A percentile compares a stretch with the other conserved stretches of the same genome.
phyloP scores from a whole-genome alignment of 495 filamentous ascomycete genomes.

The Pyronema omphalodes region DNA sequence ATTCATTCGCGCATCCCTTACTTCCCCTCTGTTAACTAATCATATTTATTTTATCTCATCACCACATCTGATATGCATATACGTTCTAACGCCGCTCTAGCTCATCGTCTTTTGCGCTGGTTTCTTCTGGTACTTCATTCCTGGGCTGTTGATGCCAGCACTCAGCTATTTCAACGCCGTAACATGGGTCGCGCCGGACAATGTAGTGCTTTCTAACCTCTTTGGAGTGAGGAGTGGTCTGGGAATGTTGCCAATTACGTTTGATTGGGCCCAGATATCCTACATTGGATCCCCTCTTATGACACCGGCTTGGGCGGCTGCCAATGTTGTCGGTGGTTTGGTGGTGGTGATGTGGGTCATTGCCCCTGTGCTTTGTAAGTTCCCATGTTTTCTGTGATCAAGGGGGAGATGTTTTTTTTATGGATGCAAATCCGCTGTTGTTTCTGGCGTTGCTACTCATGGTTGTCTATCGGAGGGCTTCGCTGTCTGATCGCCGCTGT shows the following conservation, averaged over 20 bases:
- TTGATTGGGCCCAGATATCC: slow-evolving; percentile 86
- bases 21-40: slow-evolving; percentile 3
- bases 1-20: too few relatives aligned
- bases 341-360: slow-evolving; percentile 80
- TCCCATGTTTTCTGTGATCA: slow-evolving; percentile 5
- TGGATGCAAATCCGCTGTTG: too few relatives aligned
- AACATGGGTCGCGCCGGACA: slow-evolving; percentile 76
- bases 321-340: slow-evolving; percentile 73
- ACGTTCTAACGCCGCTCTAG: not conserved
- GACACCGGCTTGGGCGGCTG: slow-evolving; percentile 78
- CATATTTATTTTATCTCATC: slow-evolving; percentile 3
- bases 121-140: slow-evolving; percentile 66
- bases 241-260: slow-evolving; percentile 72
- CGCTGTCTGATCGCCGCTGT: too few relatives aligned
- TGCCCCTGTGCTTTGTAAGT: slow-evolving; percentile 51
- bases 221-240: slow-evolving; percentile 74
- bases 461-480: too few relatives aligned
- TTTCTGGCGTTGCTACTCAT: not conserved
- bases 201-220: slow-evolving; percentile 57
- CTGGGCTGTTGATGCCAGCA: slow-evolving; percentile 68
- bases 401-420: slow-evolving; percentile 10
- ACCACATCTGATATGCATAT: slow-evolving; percentile 2
- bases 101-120: slow-evolving; percentile 39
- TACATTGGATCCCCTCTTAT: slow-evolving; percentile 77
- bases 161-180: slow-evolving; percentile 81